Conservation (phyloP, 441 rosid species). For the Pelargonium myrrhifolium region DNA sequence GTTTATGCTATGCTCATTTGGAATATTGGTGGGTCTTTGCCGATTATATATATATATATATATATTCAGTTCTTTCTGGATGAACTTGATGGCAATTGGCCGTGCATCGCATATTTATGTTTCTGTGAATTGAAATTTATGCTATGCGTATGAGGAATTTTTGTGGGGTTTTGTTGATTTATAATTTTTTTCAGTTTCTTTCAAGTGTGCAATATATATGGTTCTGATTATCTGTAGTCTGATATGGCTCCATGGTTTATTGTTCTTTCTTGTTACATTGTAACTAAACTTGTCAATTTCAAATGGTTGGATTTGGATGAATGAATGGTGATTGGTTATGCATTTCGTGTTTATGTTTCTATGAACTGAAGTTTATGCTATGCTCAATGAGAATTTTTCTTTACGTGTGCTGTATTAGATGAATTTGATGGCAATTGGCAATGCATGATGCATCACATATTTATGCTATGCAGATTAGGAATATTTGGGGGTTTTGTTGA, state of each 20-base stretch:
- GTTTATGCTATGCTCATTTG: not conserved
- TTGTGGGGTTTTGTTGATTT: not conserved
- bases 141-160: not conserved
- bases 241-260: not conserved
- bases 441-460: no score
- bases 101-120: no score
- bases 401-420: no score
- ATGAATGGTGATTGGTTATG: conserved; percentile 14
- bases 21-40: not conserved
- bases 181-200: not conserved
- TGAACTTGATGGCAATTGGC: no score
- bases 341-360: not conserved
- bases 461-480: not conserved
- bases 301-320: conserved; percentile 36
- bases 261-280: not conserved
- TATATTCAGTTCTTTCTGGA: not conserved
- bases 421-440: no score
- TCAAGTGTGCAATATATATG: not conserved
- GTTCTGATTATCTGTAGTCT: not conserved
- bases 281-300: not conserved
- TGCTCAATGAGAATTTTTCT: no score
- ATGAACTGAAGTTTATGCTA: not conserved
- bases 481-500: not conserved
- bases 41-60: no score
- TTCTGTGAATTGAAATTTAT: no score